These are phyloP conservation scores for Cystoderma amianthinum DNA, from an alignment of 768 basidiomycete genomes.

Conservation along the genomic window DNA sequence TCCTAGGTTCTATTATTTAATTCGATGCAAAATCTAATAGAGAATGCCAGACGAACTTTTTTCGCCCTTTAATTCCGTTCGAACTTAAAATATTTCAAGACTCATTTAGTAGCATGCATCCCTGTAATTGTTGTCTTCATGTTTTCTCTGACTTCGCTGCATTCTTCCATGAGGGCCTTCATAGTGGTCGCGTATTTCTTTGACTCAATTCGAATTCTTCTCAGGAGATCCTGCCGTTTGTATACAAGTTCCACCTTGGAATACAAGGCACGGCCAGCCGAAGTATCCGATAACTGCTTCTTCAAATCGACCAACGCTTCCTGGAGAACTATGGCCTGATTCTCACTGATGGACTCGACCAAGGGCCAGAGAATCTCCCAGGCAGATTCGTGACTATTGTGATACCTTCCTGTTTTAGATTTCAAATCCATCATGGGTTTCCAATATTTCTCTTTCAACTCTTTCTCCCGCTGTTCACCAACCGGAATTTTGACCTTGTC, in stretches of 20 bases:
- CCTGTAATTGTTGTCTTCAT: slow-evolving; percentile 12
- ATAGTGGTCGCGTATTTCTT: background rate
- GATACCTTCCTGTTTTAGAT: background rate
- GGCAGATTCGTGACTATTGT: background rate
- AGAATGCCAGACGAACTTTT: no score
- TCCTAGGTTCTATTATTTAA: no score
- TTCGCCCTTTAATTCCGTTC: no score
- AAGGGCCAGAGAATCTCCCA: background rate
- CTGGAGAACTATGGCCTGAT: slow-evolving; percentile 7
- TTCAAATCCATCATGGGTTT: background rate
- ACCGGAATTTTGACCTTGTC: slow-evolving; percentile 14
- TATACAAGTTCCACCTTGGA: slow-evolving; percentile 6
- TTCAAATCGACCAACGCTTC: slow-evolving; percentile 10
- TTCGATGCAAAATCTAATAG: no score
- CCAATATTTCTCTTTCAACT: background rate
- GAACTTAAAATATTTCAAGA: no score
- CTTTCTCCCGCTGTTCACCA: background rate
- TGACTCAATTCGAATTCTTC: background rate
- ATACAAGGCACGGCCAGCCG: slow-evolving; percentile 8
- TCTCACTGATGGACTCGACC: slow-evolving; percentile 1
- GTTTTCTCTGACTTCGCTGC: background rate
- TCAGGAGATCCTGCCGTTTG: slow-evolving; percentile 5
- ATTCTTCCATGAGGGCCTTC: background rate
- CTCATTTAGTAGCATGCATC: no score
- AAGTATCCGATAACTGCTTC: slow-evolving; percentile 8